Evolutionary conservation across 805 yeast genomes (phyloP).

Genomic region (Tetrapisispora arboricola): DNA sequence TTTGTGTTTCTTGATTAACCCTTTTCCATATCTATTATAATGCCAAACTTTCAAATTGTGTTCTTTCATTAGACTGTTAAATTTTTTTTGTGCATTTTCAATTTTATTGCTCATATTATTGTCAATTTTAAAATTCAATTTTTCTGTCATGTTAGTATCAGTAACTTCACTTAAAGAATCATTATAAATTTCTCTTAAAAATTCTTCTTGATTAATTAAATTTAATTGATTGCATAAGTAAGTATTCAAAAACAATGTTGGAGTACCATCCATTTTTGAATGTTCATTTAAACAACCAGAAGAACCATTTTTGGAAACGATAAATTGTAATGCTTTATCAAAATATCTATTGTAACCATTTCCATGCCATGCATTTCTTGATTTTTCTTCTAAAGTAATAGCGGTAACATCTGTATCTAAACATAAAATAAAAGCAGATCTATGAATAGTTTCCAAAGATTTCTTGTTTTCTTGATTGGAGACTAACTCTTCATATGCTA

Average conservation of each 20-base stretch:
- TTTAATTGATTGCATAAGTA: constrained; percentile 49
- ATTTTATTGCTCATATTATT: constrained; percentile 44
- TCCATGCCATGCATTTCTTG: constrained; percentile 91
- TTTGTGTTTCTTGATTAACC: constrained; percentile 71
- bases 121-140: constrained; percentile 43
- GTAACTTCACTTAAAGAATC: background rate
- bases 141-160: background rate
- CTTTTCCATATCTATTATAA: constrained; percentile 78
- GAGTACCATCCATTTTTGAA: constrained; percentile 96
- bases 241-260: constrained; percentile 82
- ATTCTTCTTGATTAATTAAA: constrained; percentile 33
- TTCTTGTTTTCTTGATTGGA: constrained; percentile 51
- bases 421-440: constrained; percentile 71
- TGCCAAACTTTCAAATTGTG: constrained; percentile 75
- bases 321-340: constrained; percentile 84
- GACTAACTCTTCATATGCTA: constrained; percentile 45
- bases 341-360: constrained; percentile 81
- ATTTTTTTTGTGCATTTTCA: constrained; percentile 43
- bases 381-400: constrained; percentile 69
- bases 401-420: constrained; percentile 61
- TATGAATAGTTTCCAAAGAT: constrained; percentile 57
- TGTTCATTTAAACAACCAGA: constrained; percentile 96
- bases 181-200: constrained; percentile 8
- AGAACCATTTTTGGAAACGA: constrained; percentile 69
- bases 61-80: constrained; percentile 41